Percentiles rank a stretch among this genome's conserved stretches.
phyloP scores from a whole-genome alignment of 1,284 basidiomycete genomes.

The Rhodotorula mucilaginosa region DNA sequence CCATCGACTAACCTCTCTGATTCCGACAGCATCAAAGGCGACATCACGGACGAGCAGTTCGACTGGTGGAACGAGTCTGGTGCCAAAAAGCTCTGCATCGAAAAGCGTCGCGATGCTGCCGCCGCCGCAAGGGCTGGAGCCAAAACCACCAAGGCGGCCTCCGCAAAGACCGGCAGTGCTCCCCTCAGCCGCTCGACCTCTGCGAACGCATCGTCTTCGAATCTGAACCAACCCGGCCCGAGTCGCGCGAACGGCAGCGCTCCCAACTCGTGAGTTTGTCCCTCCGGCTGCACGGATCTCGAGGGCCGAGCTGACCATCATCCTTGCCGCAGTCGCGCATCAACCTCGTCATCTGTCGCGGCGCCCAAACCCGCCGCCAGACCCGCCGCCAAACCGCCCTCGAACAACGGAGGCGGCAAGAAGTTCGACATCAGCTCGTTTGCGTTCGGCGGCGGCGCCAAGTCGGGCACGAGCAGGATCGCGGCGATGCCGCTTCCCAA shows the following conservation, averaged over 20 bases:
- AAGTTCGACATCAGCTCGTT: slow-evolving; percentile 14
- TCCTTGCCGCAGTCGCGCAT: neutral
- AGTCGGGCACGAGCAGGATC: slow-evolving; percentile 13
- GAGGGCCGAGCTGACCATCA: too few relatives aligned
- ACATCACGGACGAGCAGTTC: slow-evolving; percentile 10
- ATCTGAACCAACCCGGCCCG: too few relatives aligned
- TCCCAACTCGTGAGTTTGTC: slow-evolving; percentile 9
- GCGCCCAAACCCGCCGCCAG: neutral
- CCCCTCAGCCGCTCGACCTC: too few relatives aligned
- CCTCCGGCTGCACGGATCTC: neutral
- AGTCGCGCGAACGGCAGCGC: neutral
- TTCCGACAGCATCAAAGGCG: slow-evolving; percentile 14
- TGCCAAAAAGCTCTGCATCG: slow-evolving; percentile 16
- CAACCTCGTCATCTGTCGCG: slow-evolving; percentile 6
- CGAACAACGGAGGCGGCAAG: neutral
- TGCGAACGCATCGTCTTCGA: too few relatives aligned
- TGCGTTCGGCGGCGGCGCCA: slow-evolving; percentile 4
- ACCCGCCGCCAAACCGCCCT: neutral
- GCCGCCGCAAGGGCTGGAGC: neutral
- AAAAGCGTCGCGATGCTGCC: neutral
- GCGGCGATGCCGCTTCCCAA: slow-evolving; percentile 24
- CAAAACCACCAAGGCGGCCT: neutral
- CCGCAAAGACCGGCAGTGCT: too few relatives aligned
- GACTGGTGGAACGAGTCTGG: slow-evolving; percentile 18
- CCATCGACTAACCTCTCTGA: rapidly evolving